phyloP scores from a whole-genome alignment of 1,284 basidiomycete genomes.

The Takashimella tepidaria region DNA sequence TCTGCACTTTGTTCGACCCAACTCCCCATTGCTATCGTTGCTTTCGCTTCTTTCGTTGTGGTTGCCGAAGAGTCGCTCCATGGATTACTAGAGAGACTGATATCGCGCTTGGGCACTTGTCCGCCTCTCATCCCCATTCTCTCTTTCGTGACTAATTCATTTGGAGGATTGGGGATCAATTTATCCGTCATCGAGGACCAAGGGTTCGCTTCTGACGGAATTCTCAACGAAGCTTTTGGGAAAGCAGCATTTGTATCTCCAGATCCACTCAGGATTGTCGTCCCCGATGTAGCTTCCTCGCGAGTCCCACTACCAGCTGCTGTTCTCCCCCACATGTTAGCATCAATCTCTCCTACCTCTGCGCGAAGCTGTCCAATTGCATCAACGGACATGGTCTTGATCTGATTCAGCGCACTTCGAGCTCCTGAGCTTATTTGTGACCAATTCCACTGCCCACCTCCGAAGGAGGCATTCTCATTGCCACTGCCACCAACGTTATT shows the following conservation, averaged over 20 bases:
- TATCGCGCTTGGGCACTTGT: not conserved
- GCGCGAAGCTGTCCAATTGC: constrained; percentile 34
- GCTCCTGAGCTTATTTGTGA: constrained; percentile 38
- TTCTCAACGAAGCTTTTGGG: not conserved
- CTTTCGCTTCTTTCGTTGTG: too few species aligned
- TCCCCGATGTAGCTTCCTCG: constrained; percentile 13
- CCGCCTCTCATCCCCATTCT: not conserved
- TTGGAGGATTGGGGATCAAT: not conserved
- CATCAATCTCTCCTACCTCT: constrained; percentile 19
- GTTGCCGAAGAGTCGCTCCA: constrained; percentile 14
- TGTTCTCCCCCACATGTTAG: constrained; percentile 16
- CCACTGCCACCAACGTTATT: not conserved
- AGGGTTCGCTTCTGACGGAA: constrained; percentile 19
- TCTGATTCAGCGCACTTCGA: constrained; percentile 35
- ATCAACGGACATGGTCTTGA: constrained; percentile 38
- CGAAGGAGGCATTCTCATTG: not conserved
- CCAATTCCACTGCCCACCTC: constrained; percentile 35
- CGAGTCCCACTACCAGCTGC: constrained; percentile 22
- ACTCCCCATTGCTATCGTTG: too few species aligned
- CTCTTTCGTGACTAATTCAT: not conserved
- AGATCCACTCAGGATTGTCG: not conserved
- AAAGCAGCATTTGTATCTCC: too few species aligned
- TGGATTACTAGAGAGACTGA: constrained; percentile 13
- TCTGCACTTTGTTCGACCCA: too few species aligned
- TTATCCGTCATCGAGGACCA: constrained; percentile 8